phyloP scores from a whole-genome alignment of 805 yeast species.

The Wickerhamomyces hampshirensis region DNA sequence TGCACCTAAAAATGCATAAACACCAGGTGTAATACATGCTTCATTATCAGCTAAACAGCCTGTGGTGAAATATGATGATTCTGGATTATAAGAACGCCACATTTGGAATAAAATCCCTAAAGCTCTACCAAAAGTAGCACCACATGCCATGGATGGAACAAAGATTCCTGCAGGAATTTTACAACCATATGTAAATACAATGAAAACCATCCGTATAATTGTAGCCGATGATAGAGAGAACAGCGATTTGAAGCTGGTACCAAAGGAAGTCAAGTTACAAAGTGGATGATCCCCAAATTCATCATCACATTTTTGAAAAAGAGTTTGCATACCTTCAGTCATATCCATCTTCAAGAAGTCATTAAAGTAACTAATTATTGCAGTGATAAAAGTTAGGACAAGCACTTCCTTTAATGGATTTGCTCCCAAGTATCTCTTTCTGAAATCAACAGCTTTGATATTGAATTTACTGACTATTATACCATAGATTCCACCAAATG shows the following conservation, averaged over 20 bases:
- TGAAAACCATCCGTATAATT: conserved; percentile 59
- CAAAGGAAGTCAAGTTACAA: conserved; percentile 32
- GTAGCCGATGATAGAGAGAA: conserved; percentile 67
- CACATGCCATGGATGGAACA: conserved; percentile 96
- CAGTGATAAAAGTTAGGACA: conserved; percentile 60
- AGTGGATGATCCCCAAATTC: conserved; percentile 37
- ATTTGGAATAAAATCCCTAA: conserved; percentile 69
- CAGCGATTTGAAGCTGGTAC: conserved; percentile 33
- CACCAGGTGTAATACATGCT: conserved; percentile 81
- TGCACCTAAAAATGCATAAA: conserved; percentile 94
- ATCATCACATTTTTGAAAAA: conserved; percentile 74
- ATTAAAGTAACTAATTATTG: conserved; percentile 77
- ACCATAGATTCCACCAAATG: conserved; percentile 92
- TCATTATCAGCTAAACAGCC: conserved; percentile 37
- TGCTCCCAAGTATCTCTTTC: conserved; percentile 57
- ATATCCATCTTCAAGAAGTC: conserved; percentile 79
- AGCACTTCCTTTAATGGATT: conserved; percentile 70
- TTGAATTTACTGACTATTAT: conserved; percentile 71
- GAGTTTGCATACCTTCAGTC: conserved; percentile 91
- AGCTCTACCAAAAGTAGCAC: conserved; percentile 90
- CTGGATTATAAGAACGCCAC: conserved; percentile 35
- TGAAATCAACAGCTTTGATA: conserved; percentile 67
- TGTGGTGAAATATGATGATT: conserved; percentile 27
- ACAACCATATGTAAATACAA: conserved; percentile 84
- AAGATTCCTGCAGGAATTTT: conserved; percentile 97